These are phyloP conservation scores for Porphyrellus sp. DNA, from an alignment of 1,284 basidiomycete species.

Conservation along the genomic window DNA sequence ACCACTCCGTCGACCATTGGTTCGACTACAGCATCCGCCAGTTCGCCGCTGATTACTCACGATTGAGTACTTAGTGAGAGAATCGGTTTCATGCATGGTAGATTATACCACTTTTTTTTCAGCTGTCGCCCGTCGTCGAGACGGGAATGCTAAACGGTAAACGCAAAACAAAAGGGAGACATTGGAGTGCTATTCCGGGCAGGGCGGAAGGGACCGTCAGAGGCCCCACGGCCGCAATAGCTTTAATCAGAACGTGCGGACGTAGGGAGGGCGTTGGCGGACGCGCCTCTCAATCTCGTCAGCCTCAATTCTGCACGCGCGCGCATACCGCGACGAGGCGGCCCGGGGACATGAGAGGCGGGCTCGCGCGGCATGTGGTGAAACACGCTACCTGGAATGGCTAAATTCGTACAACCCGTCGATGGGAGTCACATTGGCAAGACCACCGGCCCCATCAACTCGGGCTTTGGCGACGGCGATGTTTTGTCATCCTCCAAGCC, in stretches of 20 bases:
- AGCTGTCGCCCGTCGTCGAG: not conserved
- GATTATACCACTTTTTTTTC: not conserved
- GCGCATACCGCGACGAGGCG: not conserved
- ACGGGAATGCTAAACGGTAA: not conserved
- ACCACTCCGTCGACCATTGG: not conserved
- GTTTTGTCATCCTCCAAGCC: not conserved
- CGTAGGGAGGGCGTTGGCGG: not conserved
- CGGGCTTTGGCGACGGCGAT: not conserved
- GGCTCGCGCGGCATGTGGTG: not conserved
- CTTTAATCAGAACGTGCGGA: not conserved
- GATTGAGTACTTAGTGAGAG: not conserved
- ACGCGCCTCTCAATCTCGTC: not conserved
- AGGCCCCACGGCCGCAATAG: not conserved
- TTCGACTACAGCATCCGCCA: not conserved
- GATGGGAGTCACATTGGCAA: not conserved
- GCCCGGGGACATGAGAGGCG: conserved; percentile 3
- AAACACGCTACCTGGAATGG: not conserved
- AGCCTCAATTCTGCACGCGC: not conserved
- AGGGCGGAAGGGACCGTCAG: not conserved
- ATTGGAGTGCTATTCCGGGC: conserved; percentile 1
- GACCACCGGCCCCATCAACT: not conserved
- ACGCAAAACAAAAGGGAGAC: not conserved
- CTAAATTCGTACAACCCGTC: not conserved
- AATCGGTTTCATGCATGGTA: conserved; percentile 2
- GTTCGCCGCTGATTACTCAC: not conserved